Base-by-base conservation (phyloP, 306 rosid genomes). In the Geum urbanum region DNA sequence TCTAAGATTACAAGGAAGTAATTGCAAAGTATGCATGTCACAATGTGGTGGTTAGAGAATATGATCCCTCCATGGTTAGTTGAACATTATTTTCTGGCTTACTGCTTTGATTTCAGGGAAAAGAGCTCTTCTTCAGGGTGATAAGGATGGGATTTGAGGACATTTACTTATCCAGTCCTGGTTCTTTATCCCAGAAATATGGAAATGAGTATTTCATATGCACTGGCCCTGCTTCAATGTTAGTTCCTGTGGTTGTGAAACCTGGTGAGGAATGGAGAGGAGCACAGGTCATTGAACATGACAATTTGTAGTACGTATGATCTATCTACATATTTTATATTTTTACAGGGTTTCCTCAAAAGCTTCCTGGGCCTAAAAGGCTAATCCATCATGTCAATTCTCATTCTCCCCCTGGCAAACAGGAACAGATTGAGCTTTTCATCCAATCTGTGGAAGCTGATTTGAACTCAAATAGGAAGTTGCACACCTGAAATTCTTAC, bases 121-220 rank as follows among this genome's bases (percentile, higher is more conserved):
- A 89, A 49, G 98, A 80, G 84, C 83, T 94, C 24, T 81, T 75
- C 86, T 94, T 84, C 77, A 85, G 98, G 84, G 89, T 94, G 69
- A 87, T 94, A 87, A 78, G 96, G 71, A 90, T 94, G 91, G 97
- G 98, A 14, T 94, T 88, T 80, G 96, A 94, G 78, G 98, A 94
- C 74, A 94, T 87, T 48, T 88, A 88, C 80, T 75, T 94, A 59
- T 84, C 87, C 6, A 94, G 97, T 70, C 98, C 97, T 35, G 98
- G 98, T 81, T 88, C 97, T 1, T 70, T 83, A 70, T 87, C 89
- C 5, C 80, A 83, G 65, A 94, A 94, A 79, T 86, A 74, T 74
- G 98, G 98, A 13, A 81, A 85, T 40, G 96, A 88, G 60, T 84
- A 88, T 61, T 94, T 94, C 76, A 76, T 87, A 41, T 94, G 98